Evolutionary conservation across 202 grass and related monocot genomes (phyloP).

Genomic region (Miscanthus sacchariflorus): DNA sequence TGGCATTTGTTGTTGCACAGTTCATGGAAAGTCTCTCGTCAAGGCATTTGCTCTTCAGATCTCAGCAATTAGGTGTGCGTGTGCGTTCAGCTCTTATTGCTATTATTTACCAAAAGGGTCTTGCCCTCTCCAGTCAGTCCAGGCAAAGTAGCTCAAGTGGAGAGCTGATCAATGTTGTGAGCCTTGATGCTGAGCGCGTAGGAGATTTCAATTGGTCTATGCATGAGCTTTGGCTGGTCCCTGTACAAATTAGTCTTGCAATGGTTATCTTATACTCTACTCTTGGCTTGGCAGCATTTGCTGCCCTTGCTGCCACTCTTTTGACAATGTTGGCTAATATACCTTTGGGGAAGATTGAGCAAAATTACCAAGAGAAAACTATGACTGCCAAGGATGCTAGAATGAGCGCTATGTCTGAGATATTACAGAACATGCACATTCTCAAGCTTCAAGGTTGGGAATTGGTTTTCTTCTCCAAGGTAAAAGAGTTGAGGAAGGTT

Average conservation of each 20-base stretch:
- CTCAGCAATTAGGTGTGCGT: neutral
- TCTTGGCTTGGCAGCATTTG: constrained; percentile 54
- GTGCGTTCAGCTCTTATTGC: neutral
- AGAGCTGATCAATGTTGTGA: neutral
- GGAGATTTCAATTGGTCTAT: neutral
- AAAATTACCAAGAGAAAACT: constrained; percentile 57
- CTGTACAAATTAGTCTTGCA: constrained; percentile 10
- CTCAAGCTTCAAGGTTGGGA: constrained; percentile 85
- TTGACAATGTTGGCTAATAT: constrained; percentile 59
- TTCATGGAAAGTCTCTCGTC: neutral
- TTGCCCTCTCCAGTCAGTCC: neutral
- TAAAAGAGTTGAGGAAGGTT: constrained; percentile 58
- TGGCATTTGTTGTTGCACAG: neutral
- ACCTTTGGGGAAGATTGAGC: constrained; percentile 49
- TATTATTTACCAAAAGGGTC: neutral
- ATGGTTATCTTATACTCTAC: constrained; percentile 58
- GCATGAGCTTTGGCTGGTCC: neutral
- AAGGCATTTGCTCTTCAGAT: neutral
- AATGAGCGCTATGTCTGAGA: constrained; percentile 77
- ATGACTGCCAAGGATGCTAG: constrained; percentile 64
- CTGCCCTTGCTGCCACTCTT: constrained; percentile 50
- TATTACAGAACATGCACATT: constrained; percentile 74
- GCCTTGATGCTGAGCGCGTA: neutral
- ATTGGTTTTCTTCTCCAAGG: constrained; percentile 70
- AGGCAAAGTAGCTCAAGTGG: neutral